Base-by-base conservation (phyloP, 2,329 filamentous ascomycete genomes). In the Alternaria hordeiaustralica region DNA sequence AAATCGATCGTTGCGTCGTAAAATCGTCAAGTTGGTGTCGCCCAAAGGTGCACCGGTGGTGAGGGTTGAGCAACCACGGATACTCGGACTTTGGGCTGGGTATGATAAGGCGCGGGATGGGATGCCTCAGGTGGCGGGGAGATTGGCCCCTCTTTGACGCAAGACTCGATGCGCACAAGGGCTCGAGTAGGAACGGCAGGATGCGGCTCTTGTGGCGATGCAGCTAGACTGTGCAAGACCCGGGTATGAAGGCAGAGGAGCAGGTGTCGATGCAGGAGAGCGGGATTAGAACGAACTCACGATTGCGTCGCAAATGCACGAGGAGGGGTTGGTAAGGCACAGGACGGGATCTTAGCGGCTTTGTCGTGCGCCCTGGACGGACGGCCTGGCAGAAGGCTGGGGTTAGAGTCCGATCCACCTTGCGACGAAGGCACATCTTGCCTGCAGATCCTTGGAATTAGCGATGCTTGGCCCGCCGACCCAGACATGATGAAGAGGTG, bases 301-400 rank as follows among this genome's bases (percentile, higher is more conserved):
- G 69, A 69, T 70, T 74, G 69, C 68, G 71, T 69, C 67, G 72
- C 70, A 70, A 70, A 63, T 65, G 71, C 69, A 75, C 74, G 70
- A 74, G 69, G 69, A 70, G 67, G 66, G 68, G 66, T 61, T 66
- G 70, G 67, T 64, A 67, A 66, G 68, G 67, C 70, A 71, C 70
- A 67, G 65, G 63, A 63, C 68, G 61, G 64, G 56, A 67, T 63
- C 54, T 64, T 72, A 71, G 72, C 69, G 69, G 69, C 74, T 71
- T 71, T 70, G 70, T 74, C 60, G 64, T 65, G 68, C 65, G 66
- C 66, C 69, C 66, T 67, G 72, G 67, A 65, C 47, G 54, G 59
- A 65, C 57, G 63, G 69, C 69, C 71, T 70, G 68, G 65, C 66
- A 60, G 43, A 64, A 58, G 72, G 72, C 70, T 74, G 75, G 73